Percentiles rank a stretch among this genome's conserved stretches.
Conservation (phyloP, 2,329 filamentous ascomycete species). For the Verticillium zaregamsianum region DNA sequence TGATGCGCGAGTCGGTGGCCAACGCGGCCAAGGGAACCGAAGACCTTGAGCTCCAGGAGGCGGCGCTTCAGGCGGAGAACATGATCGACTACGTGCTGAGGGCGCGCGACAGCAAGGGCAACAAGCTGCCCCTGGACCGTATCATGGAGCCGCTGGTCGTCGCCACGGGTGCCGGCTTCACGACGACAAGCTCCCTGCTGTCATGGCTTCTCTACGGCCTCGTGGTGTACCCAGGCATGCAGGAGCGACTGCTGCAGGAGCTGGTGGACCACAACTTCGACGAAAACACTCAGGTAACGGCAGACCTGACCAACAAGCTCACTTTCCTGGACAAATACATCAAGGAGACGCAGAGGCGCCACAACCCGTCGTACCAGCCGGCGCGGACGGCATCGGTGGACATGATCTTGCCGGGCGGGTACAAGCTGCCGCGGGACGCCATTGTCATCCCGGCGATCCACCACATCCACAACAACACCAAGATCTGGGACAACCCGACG, state of each 20-base stretch:
- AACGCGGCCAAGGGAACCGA: constrained; percentile 32
- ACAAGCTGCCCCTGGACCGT: constrained; percentile 44
- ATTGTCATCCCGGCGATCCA: constrained; percentile 51
- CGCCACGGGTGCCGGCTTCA: constrained; percentile 55
- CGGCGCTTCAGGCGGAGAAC: constrained; percentile 43
- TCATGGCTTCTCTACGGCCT: constrained; percentile 55
- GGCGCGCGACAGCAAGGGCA: constrained; percentile 49
- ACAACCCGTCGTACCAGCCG: constrained; percentile 59
- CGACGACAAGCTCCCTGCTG: constrained; percentile 53
- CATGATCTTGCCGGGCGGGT: constrained; percentile 55
- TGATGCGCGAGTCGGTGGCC: constrained; percentile 33
- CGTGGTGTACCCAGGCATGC: constrained; percentile 48
- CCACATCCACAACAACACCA: constrained; percentile 48
- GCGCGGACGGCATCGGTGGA: constrained; percentile 53
- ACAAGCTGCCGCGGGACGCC: constrained; percentile 45
- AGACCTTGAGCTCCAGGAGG: constrained; percentile 40
- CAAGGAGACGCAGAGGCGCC: constrained; percentile 56
- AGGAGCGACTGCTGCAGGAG: constrained; percentile 55
- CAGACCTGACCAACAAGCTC: constrained; percentile 43
- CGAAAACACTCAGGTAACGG: constrained; percentile 37
- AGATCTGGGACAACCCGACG: constrained; percentile 53
- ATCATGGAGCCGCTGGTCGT: constrained; percentile 40
- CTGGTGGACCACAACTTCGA: constrained; percentile 44
- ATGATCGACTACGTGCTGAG: constrained; percentile 47
- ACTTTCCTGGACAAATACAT: constrained; percentile 52